Percentiles rank a stretch among this genome's conserved stretches.
These are phyloP conservation scores for Brassica nigra DNA, from an alignment of 345 rosid genomes.

Conservation along the genomic window DNA sequence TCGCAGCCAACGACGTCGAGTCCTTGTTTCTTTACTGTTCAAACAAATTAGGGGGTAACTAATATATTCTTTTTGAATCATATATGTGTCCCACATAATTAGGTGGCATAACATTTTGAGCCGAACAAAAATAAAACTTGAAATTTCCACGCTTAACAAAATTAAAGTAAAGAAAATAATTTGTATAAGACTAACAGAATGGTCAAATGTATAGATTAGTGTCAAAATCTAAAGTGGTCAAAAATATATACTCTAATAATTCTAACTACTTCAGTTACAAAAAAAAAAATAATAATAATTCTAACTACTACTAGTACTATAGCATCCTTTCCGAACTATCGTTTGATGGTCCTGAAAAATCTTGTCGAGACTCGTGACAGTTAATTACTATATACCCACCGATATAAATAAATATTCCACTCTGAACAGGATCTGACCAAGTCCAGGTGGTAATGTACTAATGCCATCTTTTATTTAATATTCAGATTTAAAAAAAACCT, in stretches of 20 bases:
- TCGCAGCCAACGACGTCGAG: conserved; percentile 28
- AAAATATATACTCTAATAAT: conserved; percentile 15
- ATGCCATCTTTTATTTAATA: neutral
- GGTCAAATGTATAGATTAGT: neutral
- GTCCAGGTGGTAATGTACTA: conserved; percentile 14
- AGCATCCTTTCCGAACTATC: neutral
- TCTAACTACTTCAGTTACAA: conserved; percentile 7
- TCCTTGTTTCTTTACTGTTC: conserved; percentile 19
- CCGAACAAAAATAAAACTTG: neutral
- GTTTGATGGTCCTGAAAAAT: conserved; percentile 1
- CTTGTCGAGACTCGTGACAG: conserved; percentile 37
- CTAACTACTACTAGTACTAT: conserved; percentile 21
- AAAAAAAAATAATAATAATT: conserved; percentile 9
- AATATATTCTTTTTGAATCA: neutral
- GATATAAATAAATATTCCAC: conserved; percentile 33
- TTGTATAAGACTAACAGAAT: neutral
- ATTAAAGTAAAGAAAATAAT: neutral
- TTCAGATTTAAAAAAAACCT: neutral
- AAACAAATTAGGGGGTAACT: neutral
- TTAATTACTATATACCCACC: conserved; percentile 27
- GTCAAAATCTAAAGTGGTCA: conserved; percentile 7
- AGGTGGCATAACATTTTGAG: neutral
- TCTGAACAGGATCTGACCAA: conserved; percentile 35
- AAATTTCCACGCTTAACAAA: neutral
- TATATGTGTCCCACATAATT: conserved; percentile 7